Base-by-base conservation (phyloP, 805 yeast genomes). In the Candida palmyrensis region DNA sequence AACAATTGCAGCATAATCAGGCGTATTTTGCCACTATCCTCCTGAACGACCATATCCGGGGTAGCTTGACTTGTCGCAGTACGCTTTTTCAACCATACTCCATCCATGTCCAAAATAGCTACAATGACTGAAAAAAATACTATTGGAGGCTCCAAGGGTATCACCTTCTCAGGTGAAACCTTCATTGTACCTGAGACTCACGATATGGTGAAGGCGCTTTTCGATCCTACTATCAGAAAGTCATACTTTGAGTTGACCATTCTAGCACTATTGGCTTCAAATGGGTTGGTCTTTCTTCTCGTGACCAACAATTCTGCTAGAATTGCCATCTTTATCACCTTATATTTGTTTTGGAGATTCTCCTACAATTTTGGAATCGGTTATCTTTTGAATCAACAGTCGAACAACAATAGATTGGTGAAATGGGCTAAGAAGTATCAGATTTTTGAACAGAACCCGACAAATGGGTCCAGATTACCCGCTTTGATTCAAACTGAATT, bases 291-390 rank as follows among this genome's bases (percentile, higher is more conserved):
- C 5, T 66, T 65, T 40, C 46, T 42, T 37, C 36, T 53, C 11
- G 47, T 62, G 6, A 33, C 44, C 13, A 48, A 47, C 21, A 46
- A 37, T 49, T 43, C 39, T 40, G 25, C 36, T 20, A 40, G 64
- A 29, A 56, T 60, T 36, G 39, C 44, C 21, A 43, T 65, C 1
- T 82, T 79, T 45, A 55, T 80, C 13, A 59, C 55, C 3, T 63
- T 80, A 32, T 85, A 83, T 48, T 51, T 79, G 8, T 75, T 80
- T 50, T 85, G 95, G 90, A 71, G 95, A 47, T 51, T 78, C 26
- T 68, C 77, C 17, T 85, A 85, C 58, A 86, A 85, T 51, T 65
- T 76, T 18, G 95, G 95, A n/a, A 81, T 85, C 40, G 95, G 95
- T 22, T 63, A 68, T 40, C 53, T 85, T 15, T 63, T 85, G 21